Base-by-base conservation (phyloP, 1,284 basidiomycete species). In the Apiotrichum mycotoxinovorans region DNA sequence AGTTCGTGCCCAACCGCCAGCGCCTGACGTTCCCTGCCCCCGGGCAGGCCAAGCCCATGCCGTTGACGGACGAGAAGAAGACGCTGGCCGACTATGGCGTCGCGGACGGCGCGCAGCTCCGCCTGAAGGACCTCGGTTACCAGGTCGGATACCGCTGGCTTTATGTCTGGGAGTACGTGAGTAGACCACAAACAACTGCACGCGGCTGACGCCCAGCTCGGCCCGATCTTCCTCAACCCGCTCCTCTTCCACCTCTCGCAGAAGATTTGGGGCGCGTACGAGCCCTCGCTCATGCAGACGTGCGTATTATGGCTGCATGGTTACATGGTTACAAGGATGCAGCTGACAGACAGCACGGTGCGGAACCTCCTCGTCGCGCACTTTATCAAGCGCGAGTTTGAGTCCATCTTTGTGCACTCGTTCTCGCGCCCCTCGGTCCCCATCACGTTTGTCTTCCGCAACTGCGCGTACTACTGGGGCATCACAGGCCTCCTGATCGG, bases 391-490 rank as follows among this genome's bases (percentile, higher is more conserved):
- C 87, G 95, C 46, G 92, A 97, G 74, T 76, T 92, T 23, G 95
- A 99, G 78, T 95, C 96, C 1, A 66, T 95, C 12, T 97, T 95
- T 70, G 85, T 96, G 1, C 94, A 97, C 75, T 87, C 90, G 20
- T 98, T 98, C 82, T 96, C 92, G 34, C 86, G 93, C 76, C 88
- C 85, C 2, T 97, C 95, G 0, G 96, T 98, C 87, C 96, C 95
- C 1, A 78, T 89, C 57, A 76, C 77, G 60, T 92, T 93, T 72
- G 83, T 98, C 45, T 88, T 94, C 80, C 89, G 88, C 74, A 95
- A 92, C 78, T 94, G 89, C 12, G 81, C 82, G 0, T 91, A 96
- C 77, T 96, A 97, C 76, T 89, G 91, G 79, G 69, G 94, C 54
- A 81, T 95, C 26, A 86, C 86, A 43, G 92, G 92, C 20, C 68